A percentile compares a stretch with the other conserved stretches of the same genome.
phyloP scores from a whole-genome alignment of 129 eudicot genomes.

The Saussurea involucrata region DNA sequence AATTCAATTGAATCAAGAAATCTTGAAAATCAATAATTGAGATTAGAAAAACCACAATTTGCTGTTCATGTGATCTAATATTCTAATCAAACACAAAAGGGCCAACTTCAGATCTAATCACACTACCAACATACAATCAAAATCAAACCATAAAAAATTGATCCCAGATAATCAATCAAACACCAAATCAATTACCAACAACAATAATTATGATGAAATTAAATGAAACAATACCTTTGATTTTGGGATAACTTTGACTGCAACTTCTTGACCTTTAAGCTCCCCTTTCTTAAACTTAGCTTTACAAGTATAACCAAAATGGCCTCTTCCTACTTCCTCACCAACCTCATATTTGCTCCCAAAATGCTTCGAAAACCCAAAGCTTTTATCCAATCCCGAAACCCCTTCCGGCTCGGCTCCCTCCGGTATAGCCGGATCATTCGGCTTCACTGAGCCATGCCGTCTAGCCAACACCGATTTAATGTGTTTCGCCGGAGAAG shows the following conservation, averaged over 20 bases:
- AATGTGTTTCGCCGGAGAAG: constrained; percentile 96
- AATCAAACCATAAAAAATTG: not conserved
- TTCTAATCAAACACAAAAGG: constrained; percentile 5
- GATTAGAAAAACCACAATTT: not conserved
- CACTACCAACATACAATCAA: constrained; percentile 20
- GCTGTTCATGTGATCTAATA: constrained; percentile 7
- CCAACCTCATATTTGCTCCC: constrained; percentile 67
- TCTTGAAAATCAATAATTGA: constrained; percentile 1
- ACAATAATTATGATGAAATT: not conserved
- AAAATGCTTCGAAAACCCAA: constrained; percentile 79
- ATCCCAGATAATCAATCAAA: not conserved
- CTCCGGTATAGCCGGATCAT: constrained; percentile 58
- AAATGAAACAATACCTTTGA: constrained; percentile 51
- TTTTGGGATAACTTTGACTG: constrained; percentile 90
- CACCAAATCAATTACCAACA: not conserved
- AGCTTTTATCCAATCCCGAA: constrained; percentile 68
- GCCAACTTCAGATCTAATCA: constrained; percentile 40
- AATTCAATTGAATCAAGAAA: not conserved
- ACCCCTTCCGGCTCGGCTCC: constrained; percentile 38
- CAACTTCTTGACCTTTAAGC: constrained; percentile 79
- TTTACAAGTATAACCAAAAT: constrained; percentile 85
- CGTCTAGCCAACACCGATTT: constrained; percentile 59
- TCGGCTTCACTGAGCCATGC: constrained; percentile 80
- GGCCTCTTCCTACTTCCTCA: constrained; percentile 91
- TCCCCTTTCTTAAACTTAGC: constrained; percentile 83